Conservation (phyloP, 1,139 yeast genomes). For the Magnusiomyces ingens region DNA sequence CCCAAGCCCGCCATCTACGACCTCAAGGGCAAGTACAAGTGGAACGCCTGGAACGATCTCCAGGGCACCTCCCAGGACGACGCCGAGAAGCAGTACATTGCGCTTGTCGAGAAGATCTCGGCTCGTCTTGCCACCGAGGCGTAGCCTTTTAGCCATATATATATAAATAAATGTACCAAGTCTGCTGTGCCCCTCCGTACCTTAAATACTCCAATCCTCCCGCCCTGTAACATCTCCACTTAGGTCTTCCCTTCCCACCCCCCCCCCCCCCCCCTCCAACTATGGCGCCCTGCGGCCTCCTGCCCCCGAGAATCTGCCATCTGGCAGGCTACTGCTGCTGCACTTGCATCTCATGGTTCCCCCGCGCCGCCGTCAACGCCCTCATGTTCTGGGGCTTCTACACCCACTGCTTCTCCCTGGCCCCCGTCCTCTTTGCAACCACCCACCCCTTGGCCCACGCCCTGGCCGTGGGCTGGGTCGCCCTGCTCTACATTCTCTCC, state of each 20-base stretch:
- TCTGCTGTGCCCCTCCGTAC: too few species aligned
- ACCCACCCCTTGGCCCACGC: background rate
- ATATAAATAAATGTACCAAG: too few species aligned
- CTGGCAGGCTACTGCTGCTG: constrained; percentile 34
- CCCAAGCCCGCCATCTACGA: constrained; percentile 82
- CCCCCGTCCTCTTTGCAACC: constrained; percentile 16
- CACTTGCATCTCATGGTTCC: constrained; percentile 47
- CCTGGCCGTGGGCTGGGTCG: constrained; percentile 25
- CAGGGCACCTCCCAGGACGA: constrained; percentile 84
- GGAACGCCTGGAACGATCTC: constrained; percentile 92
- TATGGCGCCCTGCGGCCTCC: too few species aligned
- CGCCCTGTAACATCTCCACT: too few species aligned
- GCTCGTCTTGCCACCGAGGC: constrained; percentile 30
- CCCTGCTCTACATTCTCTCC: constrained; percentile 22
- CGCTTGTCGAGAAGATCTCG: constrained; percentile 59
- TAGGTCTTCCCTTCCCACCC: too few species aligned
- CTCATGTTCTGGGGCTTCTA: constrained; percentile 55
- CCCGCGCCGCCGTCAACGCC: constrained; percentile 48
- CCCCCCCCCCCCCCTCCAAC: too few species aligned
- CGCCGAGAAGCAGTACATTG: constrained; percentile 84
- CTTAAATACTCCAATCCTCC: background rate
- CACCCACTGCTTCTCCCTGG: constrained; percentile 34
- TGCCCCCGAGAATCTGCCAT: too few species aligned
- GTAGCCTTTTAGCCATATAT: too few species aligned
- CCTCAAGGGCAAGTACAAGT: constrained; percentile 91